Evolutionary conservation across 1,139 yeast genomes (phyloP), one percentile per base, ranked within the genome.

Genomic region (Kodamaea suecica): DNA sequence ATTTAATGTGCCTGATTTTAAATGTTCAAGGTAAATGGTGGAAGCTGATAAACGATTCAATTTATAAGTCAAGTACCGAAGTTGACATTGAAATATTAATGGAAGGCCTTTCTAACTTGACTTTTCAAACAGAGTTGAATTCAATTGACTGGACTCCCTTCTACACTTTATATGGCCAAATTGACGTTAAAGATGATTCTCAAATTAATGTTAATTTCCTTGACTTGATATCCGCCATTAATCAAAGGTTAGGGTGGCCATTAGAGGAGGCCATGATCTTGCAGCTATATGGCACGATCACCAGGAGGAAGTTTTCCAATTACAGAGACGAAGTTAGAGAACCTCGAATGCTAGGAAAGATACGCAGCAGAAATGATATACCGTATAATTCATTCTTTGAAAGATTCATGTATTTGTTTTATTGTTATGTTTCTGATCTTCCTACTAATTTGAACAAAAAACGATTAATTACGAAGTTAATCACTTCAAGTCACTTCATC

Each of bases 301-400:
- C 72, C 0, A 27, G 44, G 2, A 43, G 69, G 28, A 63, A 56
- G 37, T 70, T 70, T 47, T 55, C 66, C 17, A 66, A 68, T 39
- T 69, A 66, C 37, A 49, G 45, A 1, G 70, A 66, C 37, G 76
- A 70, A 43, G 40, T 47, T 14, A 42, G 36, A 7, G 43, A 42
- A 3, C 64, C 66, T 1, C 52, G 49, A 5, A 31, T 61, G 2
- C 33, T 69, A 10, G 57, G 58, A 1, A 43, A 37, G 17, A 47
- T 68, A 1, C 37, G 44, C 5, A 52, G 65, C 0, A 43, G 65
- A 30, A 50, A 54, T 31, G 70, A 64, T 36, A 50, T 70, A 3
- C 70, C 72, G 0, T 52, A 49, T 7, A 44, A 50, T 2, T 48
- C 69, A 1, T 62, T 63, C 34, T 67, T 70, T 39, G 73, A 67